These are phyloP conservation scores for Coriaria nepalensis DNA, from an alignment of 306 rosid species.

Conservation along the genomic window DNA sequence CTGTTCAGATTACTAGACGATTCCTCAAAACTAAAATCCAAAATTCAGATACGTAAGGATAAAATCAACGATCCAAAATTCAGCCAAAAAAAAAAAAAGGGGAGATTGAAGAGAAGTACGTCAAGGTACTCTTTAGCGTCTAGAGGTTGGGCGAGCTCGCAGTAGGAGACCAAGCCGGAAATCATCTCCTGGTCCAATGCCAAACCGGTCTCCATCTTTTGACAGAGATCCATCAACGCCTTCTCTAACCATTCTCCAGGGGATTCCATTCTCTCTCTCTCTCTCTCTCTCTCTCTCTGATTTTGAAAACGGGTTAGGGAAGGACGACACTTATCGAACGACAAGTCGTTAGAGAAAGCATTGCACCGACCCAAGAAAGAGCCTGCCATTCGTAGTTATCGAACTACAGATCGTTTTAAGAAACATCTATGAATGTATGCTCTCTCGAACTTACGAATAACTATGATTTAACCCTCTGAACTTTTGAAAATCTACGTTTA, in stretches of 20 bases:
- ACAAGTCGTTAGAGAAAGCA: too few relatives aligned
- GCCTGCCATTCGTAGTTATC: too few relatives aligned
- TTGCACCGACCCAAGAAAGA: too few relatives aligned
- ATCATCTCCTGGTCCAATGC: conserved; percentile 71
- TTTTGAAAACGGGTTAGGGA: too few relatives aligned
- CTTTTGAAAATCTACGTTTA: too few relatives aligned
- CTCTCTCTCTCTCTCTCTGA: too few relatives aligned
- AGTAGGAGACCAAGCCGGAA: conserved; percentile 79
- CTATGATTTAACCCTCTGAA: too few relatives aligned
- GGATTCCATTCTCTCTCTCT: conserved; percentile 29
- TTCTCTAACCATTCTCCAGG: conserved; percentile 80
- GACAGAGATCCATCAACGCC: conserved; percentile 62
- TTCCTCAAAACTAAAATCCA: conserved; percentile 2
- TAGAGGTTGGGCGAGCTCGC: conserved; percentile 67
- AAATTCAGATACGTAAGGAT: not conserved
- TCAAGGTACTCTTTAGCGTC: conserved; percentile 95
- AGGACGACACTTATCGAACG: too few relatives aligned
- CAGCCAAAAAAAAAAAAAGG: not conserved
- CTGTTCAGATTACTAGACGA: too few relatives aligned
- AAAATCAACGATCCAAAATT: not conserved
- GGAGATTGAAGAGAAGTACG: conserved; percentile 23
- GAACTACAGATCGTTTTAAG: too few relatives aligned
- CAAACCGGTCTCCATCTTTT: conserved; percentile 58
- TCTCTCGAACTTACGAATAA: too few relatives aligned
- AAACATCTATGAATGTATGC: too few relatives aligned